Percentiles rank a stretch among this genome's conserved stretches.
phyloP scores from a whole-genome alignment of 2,329 filamentous ascomycete genomes.

The Cladophialophora yegresii region DNA sequence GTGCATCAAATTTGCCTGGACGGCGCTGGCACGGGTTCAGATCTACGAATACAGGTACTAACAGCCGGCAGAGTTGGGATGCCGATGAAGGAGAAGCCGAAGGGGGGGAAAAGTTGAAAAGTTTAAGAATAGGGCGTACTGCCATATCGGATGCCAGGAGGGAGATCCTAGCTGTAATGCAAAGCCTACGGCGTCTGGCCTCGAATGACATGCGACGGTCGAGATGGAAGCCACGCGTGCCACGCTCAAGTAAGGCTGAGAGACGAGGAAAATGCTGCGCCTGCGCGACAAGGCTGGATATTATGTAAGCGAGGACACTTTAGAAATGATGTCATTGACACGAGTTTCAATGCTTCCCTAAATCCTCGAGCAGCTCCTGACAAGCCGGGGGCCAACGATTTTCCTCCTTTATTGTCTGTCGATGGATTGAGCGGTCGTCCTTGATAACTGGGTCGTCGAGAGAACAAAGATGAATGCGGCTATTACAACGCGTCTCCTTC shows the following conservation, averaged over 20 bases:
- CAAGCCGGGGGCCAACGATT: neutral
- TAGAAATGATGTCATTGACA: neutral
- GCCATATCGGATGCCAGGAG: neutral
- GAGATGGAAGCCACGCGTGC: neutral
- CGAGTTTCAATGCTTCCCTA: neutral
- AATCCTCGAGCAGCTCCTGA: neutral
- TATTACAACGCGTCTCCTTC: conserved; percentile 9
- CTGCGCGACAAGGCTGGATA: neutral
- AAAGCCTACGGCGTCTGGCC: neutral
- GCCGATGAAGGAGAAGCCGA: conserved; percentile 6
- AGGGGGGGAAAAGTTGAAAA: conserved; percentile 1
- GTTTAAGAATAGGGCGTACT: neutral
- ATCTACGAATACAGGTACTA: neutral
- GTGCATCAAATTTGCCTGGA: neutral
- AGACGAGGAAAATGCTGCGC: neutral
- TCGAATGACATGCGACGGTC: neutral
- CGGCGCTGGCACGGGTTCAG: too few species aligned
- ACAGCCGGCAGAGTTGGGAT: conserved; percentile 8
- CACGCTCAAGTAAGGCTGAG: neutral
- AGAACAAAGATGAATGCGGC: conserved; percentile 13
- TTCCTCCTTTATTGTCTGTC: neutral
- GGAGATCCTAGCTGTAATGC: neutral
- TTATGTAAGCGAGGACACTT: neutral
- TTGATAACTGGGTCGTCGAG: neutral
- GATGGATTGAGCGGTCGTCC: neutral